Base-by-base conservation (phyloP, 768 basidiomycete genomes). In the Suillus hirtellus region DNA sequence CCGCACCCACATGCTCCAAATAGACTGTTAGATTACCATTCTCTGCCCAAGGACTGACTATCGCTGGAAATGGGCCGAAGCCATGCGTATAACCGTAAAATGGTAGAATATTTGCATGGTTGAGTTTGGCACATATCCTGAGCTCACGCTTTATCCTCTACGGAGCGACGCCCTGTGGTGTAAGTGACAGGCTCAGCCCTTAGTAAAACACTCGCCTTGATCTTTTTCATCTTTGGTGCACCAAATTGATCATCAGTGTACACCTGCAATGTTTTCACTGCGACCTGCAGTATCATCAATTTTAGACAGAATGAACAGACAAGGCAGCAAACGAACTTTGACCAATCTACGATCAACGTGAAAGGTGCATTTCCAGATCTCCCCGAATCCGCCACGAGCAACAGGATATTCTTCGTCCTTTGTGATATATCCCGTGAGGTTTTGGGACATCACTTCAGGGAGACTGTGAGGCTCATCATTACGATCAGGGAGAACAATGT, bases 31-130 rank as follows among this genome's bases (percentile, higher is more conserved):
- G 52, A 1, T 67, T 67, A 17, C 77, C 77, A 14, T 71, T 71
- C 55, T 74, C 73, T n/a, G 75, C 31, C 76, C 76, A 77, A 3
- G 75, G 76, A 53, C 69, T 76, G 52, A 78, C 75, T 70, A 78
- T 70, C 9, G 76, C 73, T 4, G 66, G 61, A 24, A 73, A 68
- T 47, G 62, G 65, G n/a, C 77, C 73, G 46, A 78, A 77, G 38
- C 70, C 76, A 15, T 64, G 62, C 6, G 65, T 71, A 55, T 71
- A 65, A 2, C 76, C 76, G 61, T 65, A 71, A 8, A 77, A 61
- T 8, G 72, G 75, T 6, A 76, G 43, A 10, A 78, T 65, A 52
- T 70, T 67, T 10, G 65, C 59, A 42, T 77, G 77, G 14, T 68
- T 59, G 40, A 78, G 61, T 35, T 52, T 64, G 44, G 63, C 62